Base-by-base conservation (phyloP, 768 basidiomycete genomes). In the Termitomyces sp. region DNA sequence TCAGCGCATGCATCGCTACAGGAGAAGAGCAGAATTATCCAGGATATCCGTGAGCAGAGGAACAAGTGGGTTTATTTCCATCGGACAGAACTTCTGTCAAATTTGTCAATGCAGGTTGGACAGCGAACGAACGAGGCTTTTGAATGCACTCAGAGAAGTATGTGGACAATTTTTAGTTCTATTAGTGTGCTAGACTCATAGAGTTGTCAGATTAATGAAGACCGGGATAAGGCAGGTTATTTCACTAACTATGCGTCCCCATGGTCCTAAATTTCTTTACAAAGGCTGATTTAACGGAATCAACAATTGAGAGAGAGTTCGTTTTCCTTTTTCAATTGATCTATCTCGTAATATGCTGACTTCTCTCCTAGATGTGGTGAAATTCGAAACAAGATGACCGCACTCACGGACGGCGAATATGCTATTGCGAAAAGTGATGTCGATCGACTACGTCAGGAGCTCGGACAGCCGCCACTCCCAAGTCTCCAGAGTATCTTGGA, bases 11-110 rank as follows among this genome's bases (percentile, higher is more conserved):
- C 89, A 2, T 82, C 86, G 36, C 77, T 94, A 5, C 89, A 92
- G 62, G 84, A 88, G 70, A 92, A 92, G 71, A 82, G 82, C 63
- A 90, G 86, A 65, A 83, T 88, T 8, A 84, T 94, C 15, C 88
- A 93, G 73, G 91, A 93, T 69, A 77, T 94, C 49, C 84, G 83
- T 57, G 91, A 92, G 72, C 92, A 94, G 76, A 88, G 88, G 73
- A 92, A 93, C 72, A 88, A 89, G 91, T 92, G 69, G 49, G 84
- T 76, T 34, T 38, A 20, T 6, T 64, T 38, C 32, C 47, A 31
- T 48, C 42, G 5, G 17, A 17, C n/a, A 3, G 38, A 29, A n/a
- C 12, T 29, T 17, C 38, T 15, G 31, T 51, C 63, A 31, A 60
- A 36, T 36, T 31, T 6, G 25, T 38, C 25, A 51, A 62, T 54